Evolutionary conservation across 306 rosid genomes (phyloP).

Genomic region (Castanopsis chinensis): DNA sequence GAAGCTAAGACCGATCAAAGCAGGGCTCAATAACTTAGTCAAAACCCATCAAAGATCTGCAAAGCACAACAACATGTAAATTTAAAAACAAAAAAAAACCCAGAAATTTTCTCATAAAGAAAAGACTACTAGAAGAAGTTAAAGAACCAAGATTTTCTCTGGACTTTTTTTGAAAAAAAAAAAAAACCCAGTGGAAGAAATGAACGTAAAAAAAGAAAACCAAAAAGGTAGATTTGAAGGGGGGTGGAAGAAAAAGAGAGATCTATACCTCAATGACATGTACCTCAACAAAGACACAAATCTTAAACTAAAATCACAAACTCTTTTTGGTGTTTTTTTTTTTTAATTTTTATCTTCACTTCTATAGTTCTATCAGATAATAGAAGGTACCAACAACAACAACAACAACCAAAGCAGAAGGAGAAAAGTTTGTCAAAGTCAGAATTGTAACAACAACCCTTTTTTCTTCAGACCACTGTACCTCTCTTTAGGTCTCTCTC

Average conservation of each 20-base stretch:
- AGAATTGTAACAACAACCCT: slow-evolving; percentile 36
- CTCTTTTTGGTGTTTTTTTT: slow-evolving; percentile 1
- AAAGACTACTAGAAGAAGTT: not conserved
- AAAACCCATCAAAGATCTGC: slow-evolving; percentile 33
- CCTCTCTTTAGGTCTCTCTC: slow-evolving; percentile 12
- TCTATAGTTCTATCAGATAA: too few relatives aligned
- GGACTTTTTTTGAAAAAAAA: slow-evolving; percentile 8
- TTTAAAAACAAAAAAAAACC: not conserved
- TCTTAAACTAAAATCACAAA: slow-evolving; percentile 17
- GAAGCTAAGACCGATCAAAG: slow-evolving; percentile 16
- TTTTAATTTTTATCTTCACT: not conserved
- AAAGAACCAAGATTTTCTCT: slow-evolving; percentile 1
- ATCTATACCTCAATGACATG: slow-evolving; percentile 38
- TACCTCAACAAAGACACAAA: slow-evolving; percentile 10
- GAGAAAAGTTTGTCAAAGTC: slow-evolving; percentile 37
- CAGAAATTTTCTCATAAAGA: not conserved
- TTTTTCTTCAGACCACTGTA: not conserved
- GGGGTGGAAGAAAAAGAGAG: slow-evolving; percentile 24
- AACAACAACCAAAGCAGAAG: slow-evolving; percentile 25
- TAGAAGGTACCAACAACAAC: not conserved
- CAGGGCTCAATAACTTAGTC: slow-evolving; percentile 35
- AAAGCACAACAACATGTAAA: slow-evolving; percentile 19
- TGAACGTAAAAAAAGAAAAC: not conserved
- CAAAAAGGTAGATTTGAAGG: slow-evolving; percentile 1
- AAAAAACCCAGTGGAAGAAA: slow-evolving; percentile 13